These are phyloP conservation scores for Lachnum nothofagi DNA, from an alignment of 2,329 filamentous ascomycete genomes.

Conservation along the genomic window DNA sequence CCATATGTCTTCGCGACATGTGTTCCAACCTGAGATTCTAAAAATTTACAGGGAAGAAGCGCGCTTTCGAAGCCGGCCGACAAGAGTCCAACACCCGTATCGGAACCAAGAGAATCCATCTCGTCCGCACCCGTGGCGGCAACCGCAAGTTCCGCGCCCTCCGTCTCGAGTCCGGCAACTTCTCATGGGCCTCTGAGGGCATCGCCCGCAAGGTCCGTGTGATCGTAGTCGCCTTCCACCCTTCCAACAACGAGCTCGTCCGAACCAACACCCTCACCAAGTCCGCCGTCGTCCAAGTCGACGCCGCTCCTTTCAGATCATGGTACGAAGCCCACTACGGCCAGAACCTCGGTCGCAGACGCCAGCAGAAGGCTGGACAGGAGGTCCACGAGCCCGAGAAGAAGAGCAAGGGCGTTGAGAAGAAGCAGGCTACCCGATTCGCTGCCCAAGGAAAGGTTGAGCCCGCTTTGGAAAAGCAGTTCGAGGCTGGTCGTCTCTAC, in stretches of 20 bases:
- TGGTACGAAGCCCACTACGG: conserved; percentile 99
- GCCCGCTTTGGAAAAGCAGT: conserved; percentile 88
- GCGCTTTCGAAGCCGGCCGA: conserved; percentile 99
- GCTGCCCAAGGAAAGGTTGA: conserved; percentile 89
- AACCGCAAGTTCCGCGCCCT: conserved; percentile 99
- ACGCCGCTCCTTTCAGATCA: conserved; percentile 97
- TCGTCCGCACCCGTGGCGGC: conserved; percentile 93
- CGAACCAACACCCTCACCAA: conserved; percentile 99
- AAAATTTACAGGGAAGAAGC: conserved; percentile 75
- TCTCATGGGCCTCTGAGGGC: conserved; percentile 98
- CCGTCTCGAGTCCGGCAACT: conserved; percentile 98
- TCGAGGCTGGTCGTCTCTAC: conserved; percentile 97
- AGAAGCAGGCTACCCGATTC: conserved; percentile 90
- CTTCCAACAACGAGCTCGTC: conserved; percentile 99
- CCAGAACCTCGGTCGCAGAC: conserved; percentile 77
- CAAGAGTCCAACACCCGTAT: conserved; percentile 99
- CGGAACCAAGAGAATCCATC: conserved; percentile 91
- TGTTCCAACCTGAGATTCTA: conserved; percentile 66
- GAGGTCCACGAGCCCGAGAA: conserved; percentile 49
- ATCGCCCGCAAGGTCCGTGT: conserved; percentile 98
- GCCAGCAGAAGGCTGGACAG: conserved; percentile 69
- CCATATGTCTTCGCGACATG: conserved; percentile 59
- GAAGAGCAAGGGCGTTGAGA: conserved; percentile 94
- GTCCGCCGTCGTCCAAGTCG: conserved; percentile 96
- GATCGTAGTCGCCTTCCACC: conserved; percentile 97